These are phyloP conservation scores for Aphanoascus verrucosus DNA, from an alignment of 2,329 filamentous ascomycete genomes.

Conservation along the genomic window DNA sequence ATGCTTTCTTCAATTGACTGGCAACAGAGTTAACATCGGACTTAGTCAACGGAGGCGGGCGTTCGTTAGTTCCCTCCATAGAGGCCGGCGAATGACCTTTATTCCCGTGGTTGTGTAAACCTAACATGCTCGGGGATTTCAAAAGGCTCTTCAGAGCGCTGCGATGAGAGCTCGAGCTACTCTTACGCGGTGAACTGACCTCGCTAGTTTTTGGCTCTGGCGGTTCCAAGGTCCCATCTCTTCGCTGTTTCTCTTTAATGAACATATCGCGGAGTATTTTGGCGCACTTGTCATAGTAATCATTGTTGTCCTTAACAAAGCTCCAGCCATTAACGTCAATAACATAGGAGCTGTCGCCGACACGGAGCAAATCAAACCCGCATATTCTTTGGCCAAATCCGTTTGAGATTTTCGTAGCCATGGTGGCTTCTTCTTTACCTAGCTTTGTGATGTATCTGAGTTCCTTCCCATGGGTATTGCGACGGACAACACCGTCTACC, in stretches of 20 bases:
- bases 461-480: constrained; percentile 96
- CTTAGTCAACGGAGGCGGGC: neutral
- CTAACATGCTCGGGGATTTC: constrained; percentile 55
- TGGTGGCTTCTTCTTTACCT: constrained; percentile 65
- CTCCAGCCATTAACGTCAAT: constrained; percentile 99
- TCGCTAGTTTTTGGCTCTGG: constrained; percentile 29
- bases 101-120: constrained; percentile 38
- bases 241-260: constrained; percentile 56
- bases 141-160: constrained; percentile 49
- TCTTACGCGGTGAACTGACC: constrained; percentile 27
- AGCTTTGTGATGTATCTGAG: constrained; percentile 87
- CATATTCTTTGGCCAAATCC: constrained; percentile 93
- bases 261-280: constrained; percentile 82
- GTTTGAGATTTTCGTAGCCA: constrained; percentile 79
- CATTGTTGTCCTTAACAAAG: constrained; percentile 98
- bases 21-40: neutral
- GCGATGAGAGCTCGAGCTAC: constrained; percentile 34
- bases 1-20: neutral
- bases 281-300: constrained; percentile 89
- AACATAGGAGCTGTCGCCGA: constrained; percentile 82
- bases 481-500: constrained; percentile 86
- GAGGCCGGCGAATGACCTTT: constrained; percentile 35
- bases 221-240: constrained; percentile 26
- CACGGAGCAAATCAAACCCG: constrained; percentile 85
- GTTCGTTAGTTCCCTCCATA: constrained; percentile 30